phyloP scores from a whole-genome alignment of 129 eudicot species.

The Dittrichia graveolens region DNA sequence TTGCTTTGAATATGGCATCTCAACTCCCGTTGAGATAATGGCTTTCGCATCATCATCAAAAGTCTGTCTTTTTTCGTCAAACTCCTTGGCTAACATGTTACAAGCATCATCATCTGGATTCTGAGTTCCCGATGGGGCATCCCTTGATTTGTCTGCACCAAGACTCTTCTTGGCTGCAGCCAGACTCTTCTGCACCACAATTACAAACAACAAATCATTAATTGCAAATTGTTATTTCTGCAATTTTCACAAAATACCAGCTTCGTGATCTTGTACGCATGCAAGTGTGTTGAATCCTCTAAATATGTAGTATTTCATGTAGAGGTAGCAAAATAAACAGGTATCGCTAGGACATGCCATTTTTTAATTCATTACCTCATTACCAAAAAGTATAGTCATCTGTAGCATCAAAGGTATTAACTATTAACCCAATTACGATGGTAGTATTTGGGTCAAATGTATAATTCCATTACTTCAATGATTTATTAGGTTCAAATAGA shows the following conservation, averaged over 20 bases:
- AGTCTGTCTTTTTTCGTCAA: slow-evolving; percentile 57
- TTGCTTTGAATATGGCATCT: slow-evolving; percentile 37
- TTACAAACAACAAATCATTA: neutral
- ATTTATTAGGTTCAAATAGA: neutral
- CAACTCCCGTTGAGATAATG: slow-evolving; percentile 34
- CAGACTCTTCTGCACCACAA: slow-evolving; percentile 45
- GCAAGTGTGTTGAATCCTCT: too few species aligned
- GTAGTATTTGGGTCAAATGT: neutral
- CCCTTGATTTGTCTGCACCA: slow-evolving; percentile 49
- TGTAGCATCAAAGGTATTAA: neutral
- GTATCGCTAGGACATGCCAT: too few species aligned
- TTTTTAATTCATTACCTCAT: neutral
- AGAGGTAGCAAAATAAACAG: neutral
- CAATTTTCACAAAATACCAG: neutral
- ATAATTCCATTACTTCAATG: neutral
- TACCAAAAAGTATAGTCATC: neutral
- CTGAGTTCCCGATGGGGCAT: slow-evolving; percentile 37
- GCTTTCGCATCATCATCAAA: slow-evolving; percentile 65
- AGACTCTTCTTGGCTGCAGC: slow-evolving; percentile 69
- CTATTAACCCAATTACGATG: neutral
- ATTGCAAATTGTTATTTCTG: neutral
- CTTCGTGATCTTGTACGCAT: too few species aligned
- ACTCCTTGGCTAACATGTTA: slow-evolving; percentile 53
- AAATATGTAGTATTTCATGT: neutral
- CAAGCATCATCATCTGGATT: slow-evolving; percentile 39